Conservation (phyloP, 2,329 filamentous ascomycete genomes). For the Fonsecaea multimorphosa region DNA sequence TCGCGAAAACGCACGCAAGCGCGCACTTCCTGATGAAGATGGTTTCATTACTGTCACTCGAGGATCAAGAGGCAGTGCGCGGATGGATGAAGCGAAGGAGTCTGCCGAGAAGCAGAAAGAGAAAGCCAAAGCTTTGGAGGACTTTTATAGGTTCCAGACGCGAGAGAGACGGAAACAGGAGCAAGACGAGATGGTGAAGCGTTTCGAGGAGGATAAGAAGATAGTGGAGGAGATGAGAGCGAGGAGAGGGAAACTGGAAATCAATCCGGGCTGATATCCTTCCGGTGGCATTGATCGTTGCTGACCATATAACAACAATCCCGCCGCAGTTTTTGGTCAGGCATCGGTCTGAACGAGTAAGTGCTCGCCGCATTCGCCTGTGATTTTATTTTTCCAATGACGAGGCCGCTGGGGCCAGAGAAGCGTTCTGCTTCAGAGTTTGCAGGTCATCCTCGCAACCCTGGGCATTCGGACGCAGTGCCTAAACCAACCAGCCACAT, state of each 20-base stretch:
- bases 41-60: constrained; percentile 92
- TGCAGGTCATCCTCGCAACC: constrained; percentile 24
- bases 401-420: constrained; percentile 39
- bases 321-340: background rate
- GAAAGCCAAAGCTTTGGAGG: constrained; percentile 67
- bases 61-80: constrained; percentile 74
- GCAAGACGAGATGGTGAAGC: constrained; percentile 70
- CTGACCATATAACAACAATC: background rate
- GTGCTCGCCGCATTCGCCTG: background rate
- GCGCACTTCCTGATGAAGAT: constrained; percentile 87
- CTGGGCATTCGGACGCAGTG: constrained; percentile 26
- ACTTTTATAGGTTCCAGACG: constrained; percentile 86
- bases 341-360: background rate
- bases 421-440: constrained; percentile 26
- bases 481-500: constrained; percentile 32
- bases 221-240: constrained; percentile 74
- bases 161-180: constrained; percentile 78
- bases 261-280: background rate
- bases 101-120: constrained; percentile 65
- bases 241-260: constrained; percentile 66
- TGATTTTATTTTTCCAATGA: constrained; percentile 19
- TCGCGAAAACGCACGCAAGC: constrained; percentile 65
- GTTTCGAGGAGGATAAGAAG: constrained; percentile 77
- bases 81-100: constrained; percentile 71
- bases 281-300: background rate